Evolutionary conservation across 192 early-diverging fungal genomes (phyloP), one percentile per base, ranked within the genome.

Genomic region (Coemansia sp.): DNA sequence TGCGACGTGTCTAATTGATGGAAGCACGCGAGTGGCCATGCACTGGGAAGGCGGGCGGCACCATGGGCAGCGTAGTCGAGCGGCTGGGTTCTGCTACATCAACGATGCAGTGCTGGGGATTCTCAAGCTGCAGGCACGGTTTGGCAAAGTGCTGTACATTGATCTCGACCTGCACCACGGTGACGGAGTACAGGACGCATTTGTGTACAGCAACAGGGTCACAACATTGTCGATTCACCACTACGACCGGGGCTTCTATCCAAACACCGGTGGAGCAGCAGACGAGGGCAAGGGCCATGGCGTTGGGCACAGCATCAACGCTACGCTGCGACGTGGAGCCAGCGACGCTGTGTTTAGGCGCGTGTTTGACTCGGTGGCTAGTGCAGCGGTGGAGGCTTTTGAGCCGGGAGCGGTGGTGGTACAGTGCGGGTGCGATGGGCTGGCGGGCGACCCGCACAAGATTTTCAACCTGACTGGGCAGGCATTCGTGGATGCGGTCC

Each of bases 41-140:
- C 96, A 99, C 79, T 99, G 98, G 98, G 95, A 93, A 24, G 98
- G 98, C 70, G 98, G 98, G 13, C 86, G 98, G 31, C 96, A 99
- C 85, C 97, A 99, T 70, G 93, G 93, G 22, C 92, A 93, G 65
- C 90, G 93, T 40, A 79, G 73, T 63, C 93, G 94, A 65, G 98
- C 98, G 1, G 90, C 92, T 49, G 98, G 98, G 5, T 99, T 98
- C 76, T 99, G 98, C 76, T 99, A 96, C 75, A 93, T 99, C 13
- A 99, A 99, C 75, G 98, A 99, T 72, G 95, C 97, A 72, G 96
- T 97, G 4, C 84, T 99, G 3, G 96, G 93, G 6, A 97, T 95
- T 38, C 88, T 97, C 44, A 91, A 92, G 64, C 86, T 99, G 34
- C 85, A 77, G 65, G 89, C 86, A 43, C 87, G 86, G 34, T 93